Evolutionary conservation across 352 stramenopile genomes (phyloP).

Genomic region (Thraustochytrium striatum): DNA sequence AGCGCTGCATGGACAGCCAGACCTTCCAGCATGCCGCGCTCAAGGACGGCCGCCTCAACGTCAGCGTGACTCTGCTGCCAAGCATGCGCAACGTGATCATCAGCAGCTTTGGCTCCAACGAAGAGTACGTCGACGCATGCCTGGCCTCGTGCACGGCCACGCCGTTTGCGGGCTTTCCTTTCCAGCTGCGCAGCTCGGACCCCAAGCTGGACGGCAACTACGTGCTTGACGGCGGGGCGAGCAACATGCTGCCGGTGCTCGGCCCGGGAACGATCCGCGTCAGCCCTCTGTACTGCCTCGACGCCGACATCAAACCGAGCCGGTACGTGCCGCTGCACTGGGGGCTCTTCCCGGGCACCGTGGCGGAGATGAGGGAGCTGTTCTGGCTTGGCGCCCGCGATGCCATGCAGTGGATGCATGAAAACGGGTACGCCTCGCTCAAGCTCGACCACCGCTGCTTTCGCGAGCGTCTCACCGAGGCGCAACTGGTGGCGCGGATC

Average conservation of each 20-base stretch:
- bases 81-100: constrained; percentile 67
- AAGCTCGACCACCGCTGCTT: constrained; percentile 65
- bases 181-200: constrained; percentile 57
- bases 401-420: constrained; percentile 74
- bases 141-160: constrained; percentile 71
- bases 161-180: constrained; percentile 72
- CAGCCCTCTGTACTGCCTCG: constrained; percentile 76
- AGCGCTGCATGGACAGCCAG: constrained; percentile 9
- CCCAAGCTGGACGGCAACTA: constrained; percentile 61
- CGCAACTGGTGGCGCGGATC: no score
- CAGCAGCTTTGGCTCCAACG: constrained; percentile 64
- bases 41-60: neutral
- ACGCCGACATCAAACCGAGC: constrained; percentile 78
- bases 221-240: constrained; percentile 75
- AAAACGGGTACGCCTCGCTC: constrained; percentile 71
- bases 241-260: constrained; percentile 73
- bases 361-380: constrained; percentile 37
- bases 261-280: constrained; percentile 69
- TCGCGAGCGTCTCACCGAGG: no score
- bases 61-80: constrained; percentile 45
- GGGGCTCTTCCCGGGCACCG: constrained; percentile 64
- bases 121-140: constrained; percentile 66
- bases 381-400: constrained; percentile 54
- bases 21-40: constrained; percentile 17
- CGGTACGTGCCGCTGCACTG: constrained; percentile 82